phyloP scores from a whole-genome alignment of 805 yeast genomes.

The Candida lessepsii region DNA sequence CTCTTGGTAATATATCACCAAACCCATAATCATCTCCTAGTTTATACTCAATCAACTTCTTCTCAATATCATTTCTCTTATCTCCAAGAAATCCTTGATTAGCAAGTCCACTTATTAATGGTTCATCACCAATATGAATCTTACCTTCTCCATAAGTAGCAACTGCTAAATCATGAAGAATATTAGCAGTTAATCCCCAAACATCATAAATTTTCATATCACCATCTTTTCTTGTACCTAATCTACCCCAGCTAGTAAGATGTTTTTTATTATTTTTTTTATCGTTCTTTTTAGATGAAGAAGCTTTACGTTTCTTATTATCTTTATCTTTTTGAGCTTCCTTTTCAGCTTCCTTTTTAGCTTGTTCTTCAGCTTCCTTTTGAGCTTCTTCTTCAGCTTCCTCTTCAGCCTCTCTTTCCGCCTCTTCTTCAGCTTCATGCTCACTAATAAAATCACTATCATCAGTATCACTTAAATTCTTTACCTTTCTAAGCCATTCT shows the following conservation, averaged over 20 bases:
- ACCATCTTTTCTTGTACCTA: constrained; percentile 38
- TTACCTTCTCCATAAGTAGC: constrained; percentile 38
- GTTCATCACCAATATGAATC: constrained; percentile 54
- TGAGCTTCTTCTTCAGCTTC: constrained; percentile 11
- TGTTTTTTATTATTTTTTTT: constrained; percentile 12
- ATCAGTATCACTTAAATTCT: constrained; percentile 48
- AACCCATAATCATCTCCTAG: constrained; percentile 39
- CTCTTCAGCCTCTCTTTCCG: constrained; percentile 35
- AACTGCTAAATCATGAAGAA: constrained; percentile 66
- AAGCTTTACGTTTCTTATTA: background rate
- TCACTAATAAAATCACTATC: background rate
- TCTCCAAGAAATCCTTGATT: constrained; percentile 54
- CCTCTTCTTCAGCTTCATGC: constrained; percentile 8
- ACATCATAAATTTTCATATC: constrained; percentile 58
- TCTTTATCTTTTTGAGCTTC: constrained; percentile 10
- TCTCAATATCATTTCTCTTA: constrained; percentile 54
- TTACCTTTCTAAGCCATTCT: constrained; percentile 58
- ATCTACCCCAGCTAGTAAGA: constrained; percentile 35
- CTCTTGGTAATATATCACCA: constrained; percentile 42
- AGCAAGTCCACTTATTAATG: constrained; percentile 56
- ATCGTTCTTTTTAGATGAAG: background rate
- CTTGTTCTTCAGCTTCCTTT: constrained; percentile 11
- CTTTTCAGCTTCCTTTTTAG: constrained; percentile 38
- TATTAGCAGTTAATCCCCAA: constrained; percentile 83
- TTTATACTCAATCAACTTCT: constrained; percentile 43